Evolutionary conservation across 2,329 filamentous ascomycete species (phyloP).

Genomic region (Xylaria sp.): DNA sequence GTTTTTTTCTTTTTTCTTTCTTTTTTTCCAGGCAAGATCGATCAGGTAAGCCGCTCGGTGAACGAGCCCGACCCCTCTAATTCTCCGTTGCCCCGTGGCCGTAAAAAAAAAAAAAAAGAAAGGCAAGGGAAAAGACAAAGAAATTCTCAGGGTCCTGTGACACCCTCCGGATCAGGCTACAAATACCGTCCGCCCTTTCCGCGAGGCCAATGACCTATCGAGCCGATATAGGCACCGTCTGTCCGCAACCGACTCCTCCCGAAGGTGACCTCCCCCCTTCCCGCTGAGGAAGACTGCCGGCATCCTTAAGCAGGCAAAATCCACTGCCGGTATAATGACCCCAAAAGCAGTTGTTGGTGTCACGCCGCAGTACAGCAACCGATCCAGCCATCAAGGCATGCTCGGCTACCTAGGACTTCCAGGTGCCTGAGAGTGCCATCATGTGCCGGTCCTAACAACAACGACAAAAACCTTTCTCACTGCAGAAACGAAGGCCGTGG

Average conservation of each 20-base stretch:
- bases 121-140: constrained; percentile 1
- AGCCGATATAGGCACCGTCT: constrained; percentile 11
- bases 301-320: constrained; percentile 10
- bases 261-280: constrained; percentile 13
- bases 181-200: not conserved
- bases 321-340: constrained; percentile 16
- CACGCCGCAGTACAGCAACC: constrained; percentile 10
- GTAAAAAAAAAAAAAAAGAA: constrained; percentile 8
- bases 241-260: constrained; percentile 21
- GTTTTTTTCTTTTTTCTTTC: no score
- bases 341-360: constrained; percentile 5
- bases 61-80: not conserved
- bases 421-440: not conserved
- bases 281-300: constrained; percentile 16
- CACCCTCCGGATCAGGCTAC: not conserved
- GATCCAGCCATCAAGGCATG: constrained; percentile 11
- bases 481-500: not conserved
- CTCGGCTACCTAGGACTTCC: not conserved
- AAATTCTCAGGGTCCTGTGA: no score
- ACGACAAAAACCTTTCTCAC: not conserved
- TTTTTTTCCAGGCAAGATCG: no score
- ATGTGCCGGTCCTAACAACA: not conserved
- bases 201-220: constrained; percentile 6
- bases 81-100: not conserved
- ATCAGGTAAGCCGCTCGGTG: not conserved